Conservation (phyloP, 352 stramenopile genomes). For the Halophytophthora batemanensis region DNA sequence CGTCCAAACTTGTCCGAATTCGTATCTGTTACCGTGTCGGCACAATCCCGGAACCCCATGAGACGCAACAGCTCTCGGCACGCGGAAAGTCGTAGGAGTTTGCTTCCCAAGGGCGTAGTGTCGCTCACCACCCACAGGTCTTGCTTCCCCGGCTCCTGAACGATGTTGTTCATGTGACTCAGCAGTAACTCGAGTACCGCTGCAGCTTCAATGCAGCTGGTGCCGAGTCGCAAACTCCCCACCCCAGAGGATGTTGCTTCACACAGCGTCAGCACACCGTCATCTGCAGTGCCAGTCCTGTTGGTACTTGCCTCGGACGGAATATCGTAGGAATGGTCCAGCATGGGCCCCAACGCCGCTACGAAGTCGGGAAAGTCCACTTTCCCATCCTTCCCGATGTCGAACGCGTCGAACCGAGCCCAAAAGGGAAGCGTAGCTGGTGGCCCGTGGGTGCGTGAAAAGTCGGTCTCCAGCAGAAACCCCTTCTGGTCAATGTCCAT, state of each 20-base stretch:
- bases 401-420: conserved; percentile 46
- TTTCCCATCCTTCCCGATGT: conserved; percentile 44
- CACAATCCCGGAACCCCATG: conserved; percentile 28
- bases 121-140: conserved; percentile 32
- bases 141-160: conserved; percentile 40
- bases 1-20: neutral
- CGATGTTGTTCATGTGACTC: conserved; percentile 21
- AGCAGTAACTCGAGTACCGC: conserved; percentile 30
- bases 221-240: conserved; percentile 34
- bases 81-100: conserved; percentile 21
- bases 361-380: conserved; percentile 61
- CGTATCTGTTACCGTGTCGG: neutral
- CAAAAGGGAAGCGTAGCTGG: conserved; percentile 25
- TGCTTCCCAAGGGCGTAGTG: conserved; percentile 16
- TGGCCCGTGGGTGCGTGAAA: conserved; percentile 11
- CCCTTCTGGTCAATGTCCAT: conserved; percentile 38
- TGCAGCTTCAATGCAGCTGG: conserved; percentile 14
- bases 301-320: conserved; percentile 6
- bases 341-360: conserved; percentile 38
- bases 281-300: neutral
- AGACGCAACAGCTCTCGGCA: conserved; percentile 35
- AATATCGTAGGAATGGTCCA: conserved; percentile 54
- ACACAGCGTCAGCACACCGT: conserved; percentile 26
- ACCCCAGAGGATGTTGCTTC: conserved; percentile 41
- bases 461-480: conserved; percentile 33